Conservation (phyloP, 2,329 filamentous ascomycete genomes). For the Cyanodermella asteris region DNA sequence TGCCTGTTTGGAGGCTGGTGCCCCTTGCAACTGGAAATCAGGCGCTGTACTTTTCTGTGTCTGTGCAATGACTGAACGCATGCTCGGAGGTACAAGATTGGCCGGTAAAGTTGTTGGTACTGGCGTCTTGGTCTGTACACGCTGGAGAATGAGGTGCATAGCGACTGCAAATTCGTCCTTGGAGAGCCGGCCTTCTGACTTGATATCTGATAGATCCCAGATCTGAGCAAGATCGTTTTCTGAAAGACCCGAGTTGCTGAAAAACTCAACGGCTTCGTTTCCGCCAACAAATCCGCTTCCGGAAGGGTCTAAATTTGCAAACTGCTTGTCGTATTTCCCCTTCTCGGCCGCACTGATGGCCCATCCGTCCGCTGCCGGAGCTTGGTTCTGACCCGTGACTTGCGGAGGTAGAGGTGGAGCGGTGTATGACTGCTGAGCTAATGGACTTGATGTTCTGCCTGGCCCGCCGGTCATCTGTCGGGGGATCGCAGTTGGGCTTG, state of each 20-base stretch:
- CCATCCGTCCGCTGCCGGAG: conserved; percentile 49
- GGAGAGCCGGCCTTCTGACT: conserved; percentile 64
- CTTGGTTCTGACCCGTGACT: too few relatives aligned
- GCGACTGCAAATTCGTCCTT: conserved; percentile 89
- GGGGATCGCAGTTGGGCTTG: conserved; percentile 46
- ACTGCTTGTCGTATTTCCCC: conserved; percentile 67
- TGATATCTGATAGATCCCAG: conserved; percentile 92
- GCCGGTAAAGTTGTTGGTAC: conserved; percentile 59
- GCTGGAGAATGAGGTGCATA: conserved; percentile 89
- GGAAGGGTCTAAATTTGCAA: conserved; percentile 58
- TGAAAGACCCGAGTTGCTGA: conserved; percentile 73
- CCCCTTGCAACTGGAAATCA: too few relatives aligned
- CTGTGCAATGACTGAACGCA: conserved; percentile 37
- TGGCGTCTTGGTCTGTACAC: conserved; percentile 52
- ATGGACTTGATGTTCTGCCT: conserved; percentile 32
- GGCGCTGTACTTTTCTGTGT: conserved; percentile 21
- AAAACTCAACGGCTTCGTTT: conserved; percentile 83
- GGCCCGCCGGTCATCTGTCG: conserved; percentile 46
- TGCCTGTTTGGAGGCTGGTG: conserved; percentile 24
- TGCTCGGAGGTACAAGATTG: conserved; percentile 65
- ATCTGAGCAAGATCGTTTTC: conserved; percentile 84
- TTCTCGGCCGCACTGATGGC: conserved; percentile 67
- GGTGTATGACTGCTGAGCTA: conserved; percentile 28
- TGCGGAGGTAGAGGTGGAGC: conserved; percentile 28
- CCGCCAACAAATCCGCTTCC: conserved; percentile 72